phyloP scores from a whole-genome alignment of 208 protist genomes.

The Phytomonas francai region DNA sequence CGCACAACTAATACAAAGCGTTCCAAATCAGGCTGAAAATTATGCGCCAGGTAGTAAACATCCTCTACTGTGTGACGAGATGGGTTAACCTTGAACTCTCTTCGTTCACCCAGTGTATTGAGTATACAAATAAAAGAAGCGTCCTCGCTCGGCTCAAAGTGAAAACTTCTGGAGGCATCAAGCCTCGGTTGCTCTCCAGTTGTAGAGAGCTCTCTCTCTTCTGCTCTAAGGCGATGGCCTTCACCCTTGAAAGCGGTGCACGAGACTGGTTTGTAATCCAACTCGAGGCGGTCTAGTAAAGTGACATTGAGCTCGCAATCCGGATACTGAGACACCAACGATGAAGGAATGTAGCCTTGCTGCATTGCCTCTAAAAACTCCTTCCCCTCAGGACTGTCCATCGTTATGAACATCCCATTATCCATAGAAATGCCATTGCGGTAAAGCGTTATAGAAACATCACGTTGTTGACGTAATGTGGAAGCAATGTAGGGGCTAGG shows the following conservation, averaged over 20 bases:
- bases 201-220: background rate
- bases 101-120: slow-evolving; percentile 44
- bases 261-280: slow-evolving; percentile 33
- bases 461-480: slow-evolving; percentile 33
- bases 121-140: slow-evolving; percentile 54
- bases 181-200: background rate
- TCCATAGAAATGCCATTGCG: slow-evolving; percentile 56
- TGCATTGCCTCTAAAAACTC: slow-evolving; percentile 50
- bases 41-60: slow-evolving; percentile 50
- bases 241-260: slow-evolving; percentile 55
- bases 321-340: slow-evolving; percentile 40
- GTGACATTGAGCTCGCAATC: slow-evolving; percentile 52
- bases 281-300: slow-evolving; percentile 43
- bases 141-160: slow-evolving; percentile 32
- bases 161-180: slow-evolving; percentile 18
- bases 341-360: slow-evolving; percentile 42
- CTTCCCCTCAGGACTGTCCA: slow-evolving; percentile 31
- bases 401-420: slow-evolving; percentile 34
- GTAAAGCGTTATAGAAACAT: slow-evolving; percentile 50
- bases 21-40: slow-evolving; percentile 24
- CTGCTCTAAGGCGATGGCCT: slow-evolving; percentile 34
- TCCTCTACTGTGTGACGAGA: slow-evolving; percentile 66
- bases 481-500: slow-evolving; percentile 61
- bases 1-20: slow-evolving; percentile 51
- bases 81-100: slow-evolving; percentile 66